phyloP scores from a whole-genome alignment of 176 grass and related monocot species.

The Typha latifolia region DNA sequence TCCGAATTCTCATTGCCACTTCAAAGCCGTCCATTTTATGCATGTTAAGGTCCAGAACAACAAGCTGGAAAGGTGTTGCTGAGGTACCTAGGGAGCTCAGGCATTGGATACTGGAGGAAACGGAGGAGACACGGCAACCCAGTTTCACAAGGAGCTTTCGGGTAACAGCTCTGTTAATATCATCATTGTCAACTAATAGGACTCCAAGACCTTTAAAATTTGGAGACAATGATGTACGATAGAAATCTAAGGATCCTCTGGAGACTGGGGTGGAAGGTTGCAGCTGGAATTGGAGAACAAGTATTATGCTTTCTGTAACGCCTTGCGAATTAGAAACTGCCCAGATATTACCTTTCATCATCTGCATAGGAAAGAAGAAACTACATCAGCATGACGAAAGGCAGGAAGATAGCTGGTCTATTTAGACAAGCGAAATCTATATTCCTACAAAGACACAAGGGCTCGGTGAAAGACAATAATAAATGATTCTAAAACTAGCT shows the following conservation, averaged over 20 bases:
- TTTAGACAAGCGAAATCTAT: too few species aligned
- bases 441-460: too few species aligned
- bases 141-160: conserved; percentile 63
- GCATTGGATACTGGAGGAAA: conserved; percentile 49
- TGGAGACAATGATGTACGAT: conserved; percentile 4
- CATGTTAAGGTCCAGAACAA: conserved; percentile 64
- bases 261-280: conserved; percentile 25
- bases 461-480: too few species aligned
- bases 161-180: conserved; percentile 42
- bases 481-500: too few species aligned
- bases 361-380: conserved; percentile 23
- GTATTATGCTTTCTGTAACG: conserved; percentile 52
- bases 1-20: conserved; percentile 37
- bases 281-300: conserved; percentile 68
- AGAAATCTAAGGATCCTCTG: conserved; percentile 25
- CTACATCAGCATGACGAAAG: background rate
- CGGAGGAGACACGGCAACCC: conserved; percentile 37
- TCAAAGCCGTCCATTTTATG: conserved; percentile 37
- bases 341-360: conserved; percentile 91
- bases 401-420: too few species aligned
- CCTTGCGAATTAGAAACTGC: conserved; percentile 53
- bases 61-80: conserved; percentile 31
- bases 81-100: conserved; percentile 35
- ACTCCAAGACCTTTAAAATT: conserved; percentile 41
- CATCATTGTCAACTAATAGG: conserved; percentile 62